Conservation (phyloP, 2,329 filamentous ascomycete genomes). For the Zalaria obscura region DNA sequence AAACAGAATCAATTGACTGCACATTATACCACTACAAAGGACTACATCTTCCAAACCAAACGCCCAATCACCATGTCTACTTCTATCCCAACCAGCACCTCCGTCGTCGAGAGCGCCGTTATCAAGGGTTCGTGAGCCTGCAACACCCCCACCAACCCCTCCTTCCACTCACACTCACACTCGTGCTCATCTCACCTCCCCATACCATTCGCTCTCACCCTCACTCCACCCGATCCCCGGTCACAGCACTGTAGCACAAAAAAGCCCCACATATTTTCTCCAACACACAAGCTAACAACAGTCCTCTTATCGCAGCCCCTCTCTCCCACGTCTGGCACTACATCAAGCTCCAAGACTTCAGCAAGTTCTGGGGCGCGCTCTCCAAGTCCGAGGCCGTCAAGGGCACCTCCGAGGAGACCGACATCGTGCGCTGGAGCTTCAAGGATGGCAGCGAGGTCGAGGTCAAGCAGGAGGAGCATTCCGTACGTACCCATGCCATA, state of each 20-base stretch:
- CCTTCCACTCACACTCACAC: not conserved
- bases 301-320: constrained; percentile 27
- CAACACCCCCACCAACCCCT: not conserved
- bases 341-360: constrained; percentile 59
- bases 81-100: constrained; percentile 50
- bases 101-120: constrained; percentile 51
- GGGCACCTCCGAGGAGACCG: constrained; percentile 46
- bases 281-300: not conserved
- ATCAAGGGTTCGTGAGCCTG: constrained; percentile 31
- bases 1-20: no score
- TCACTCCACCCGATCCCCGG: not conserved
- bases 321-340: constrained; percentile 57
- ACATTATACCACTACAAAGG: no score
- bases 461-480: constrained; percentile 66
- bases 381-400: constrained; percentile 49
- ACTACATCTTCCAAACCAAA: not conserved
- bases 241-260: no score
- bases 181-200: constrained; percentile 1
- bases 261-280: not conserved
- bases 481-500: constrained; percentile 28
- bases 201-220: not conserved
- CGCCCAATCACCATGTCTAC: constrained; percentile 6
- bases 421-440: constrained; percentile 57
- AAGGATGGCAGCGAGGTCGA: constrained; percentile 54
- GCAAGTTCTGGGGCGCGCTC: constrained; percentile 52